These are phyloP conservation scores for Penicillium chermesinum DNA, from an alignment of 495 filamentous ascomycete species.

Conservation along the genomic window DNA sequence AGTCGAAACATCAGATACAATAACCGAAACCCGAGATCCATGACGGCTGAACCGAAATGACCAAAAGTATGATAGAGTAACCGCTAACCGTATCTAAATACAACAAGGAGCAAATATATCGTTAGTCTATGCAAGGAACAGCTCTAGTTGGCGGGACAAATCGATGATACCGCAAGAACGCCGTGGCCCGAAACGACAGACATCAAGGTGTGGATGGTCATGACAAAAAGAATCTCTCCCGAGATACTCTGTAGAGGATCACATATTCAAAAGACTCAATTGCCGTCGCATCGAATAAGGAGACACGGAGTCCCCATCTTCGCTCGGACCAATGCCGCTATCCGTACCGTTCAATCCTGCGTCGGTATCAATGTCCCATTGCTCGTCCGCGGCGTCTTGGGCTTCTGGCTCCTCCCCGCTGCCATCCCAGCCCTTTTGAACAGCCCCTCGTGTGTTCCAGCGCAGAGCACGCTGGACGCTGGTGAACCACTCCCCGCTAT, in stretches of 20 bases:
- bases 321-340: slow-evolving; percentile 47
- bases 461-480: slow-evolving; percentile 82
- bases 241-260: slow-evolving; percentile 5
- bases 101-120: neutral
- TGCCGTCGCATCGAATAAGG: slow-evolving; percentile 60
- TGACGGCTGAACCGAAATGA: neutral
- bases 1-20: neutral
- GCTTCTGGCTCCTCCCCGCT: slow-evolving; percentile 21
- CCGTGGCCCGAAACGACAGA: neutral
- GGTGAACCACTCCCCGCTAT: slow-evolving; percentile 85
- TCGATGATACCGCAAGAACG: slow-evolving; percentile 5
- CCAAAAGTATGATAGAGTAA: slow-evolving; percentile 10
- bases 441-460: slow-evolving; percentile 85
- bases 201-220: slow-evolving; percentile 1
- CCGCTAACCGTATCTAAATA: slow-evolving; percentile 12
- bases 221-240: slow-evolving; percentile 3
- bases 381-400: slow-evolving; percentile 42
- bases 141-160: slow-evolving; percentile 1
- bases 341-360: slow-evolving; percentile 48
- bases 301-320: slow-evolving; percentile 59
- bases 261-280: slow-evolving; percentile 57
- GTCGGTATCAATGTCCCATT: slow-evolving; percentile 80
- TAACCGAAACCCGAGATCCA: neutral
- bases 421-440: slow-evolving; percentile 74
- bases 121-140: slow-evolving; percentile 13